phyloP scores from a whole-genome alignment of 192 early-diverging fungal species.

The Endogone sp. region DNA sequence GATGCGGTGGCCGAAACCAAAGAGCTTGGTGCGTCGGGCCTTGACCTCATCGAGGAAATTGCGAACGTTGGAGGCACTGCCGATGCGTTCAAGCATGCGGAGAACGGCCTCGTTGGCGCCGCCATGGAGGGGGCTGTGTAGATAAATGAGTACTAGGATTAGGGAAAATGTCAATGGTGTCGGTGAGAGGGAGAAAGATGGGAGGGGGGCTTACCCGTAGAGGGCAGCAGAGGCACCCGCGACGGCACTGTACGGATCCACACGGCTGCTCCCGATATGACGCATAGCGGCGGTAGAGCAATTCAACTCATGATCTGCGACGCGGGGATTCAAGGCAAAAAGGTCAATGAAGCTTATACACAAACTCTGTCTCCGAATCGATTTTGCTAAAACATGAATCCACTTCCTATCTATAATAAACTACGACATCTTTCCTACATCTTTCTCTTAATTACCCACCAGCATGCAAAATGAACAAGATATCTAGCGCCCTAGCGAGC shows the following conservation, averaged over 20 bases:
- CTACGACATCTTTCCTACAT: neutral
- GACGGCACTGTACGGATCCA: conserved; percentile 60
- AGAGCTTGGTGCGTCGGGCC: conserved; percentile 48
- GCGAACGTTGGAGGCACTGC: conserved; percentile 49
- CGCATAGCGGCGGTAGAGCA: conserved; percentile 60
- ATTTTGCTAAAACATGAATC: neutral
- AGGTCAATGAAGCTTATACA: too few relatives aligned
- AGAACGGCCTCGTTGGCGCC: conserved; percentile 65
- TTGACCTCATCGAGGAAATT: conserved; percentile 60
- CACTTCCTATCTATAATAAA: neutral
- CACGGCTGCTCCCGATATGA: conserved; percentile 55
- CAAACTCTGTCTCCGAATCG: too few relatives aligned
- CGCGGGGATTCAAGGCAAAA: neutral
- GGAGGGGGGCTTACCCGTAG: conserved; percentile 30
- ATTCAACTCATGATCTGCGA: conserved; percentile 29
- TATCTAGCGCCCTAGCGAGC: conserved; percentile 57
- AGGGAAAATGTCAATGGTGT: neutral
- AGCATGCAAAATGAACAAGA: conserved; percentile 69
- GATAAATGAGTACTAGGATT: neutral
- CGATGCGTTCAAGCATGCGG: conserved; percentile 62
- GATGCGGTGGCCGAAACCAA: conserved; percentile 59
- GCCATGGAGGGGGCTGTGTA: conserved; percentile 54
- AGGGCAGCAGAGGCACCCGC: conserved; percentile 59
- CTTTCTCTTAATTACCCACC: conserved; percentile 31
- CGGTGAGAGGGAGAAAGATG: neutral